phyloP scores from a whole-genome alignment of 371 early-diverging fungal genomes.

The Amoeboaphelidium protococcarum region DNA sequence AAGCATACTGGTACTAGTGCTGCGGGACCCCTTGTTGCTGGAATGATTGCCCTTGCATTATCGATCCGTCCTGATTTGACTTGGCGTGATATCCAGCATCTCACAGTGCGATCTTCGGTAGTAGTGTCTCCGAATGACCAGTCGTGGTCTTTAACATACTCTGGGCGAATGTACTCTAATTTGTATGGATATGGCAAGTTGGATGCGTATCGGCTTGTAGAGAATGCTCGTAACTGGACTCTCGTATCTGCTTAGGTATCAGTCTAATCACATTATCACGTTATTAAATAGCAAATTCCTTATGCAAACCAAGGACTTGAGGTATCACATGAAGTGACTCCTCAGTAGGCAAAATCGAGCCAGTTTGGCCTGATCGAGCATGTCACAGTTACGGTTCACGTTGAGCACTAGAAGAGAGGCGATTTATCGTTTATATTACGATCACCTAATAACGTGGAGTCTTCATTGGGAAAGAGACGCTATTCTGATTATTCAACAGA shows the following conservation, averaged over 20 bases:
- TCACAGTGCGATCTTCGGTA: constrained; percentile 4
- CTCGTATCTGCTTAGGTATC: constrained; percentile 1
- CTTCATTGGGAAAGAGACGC: constrained; percentile 4
- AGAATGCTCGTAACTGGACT: background rate
- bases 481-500: constrained; percentile 3
- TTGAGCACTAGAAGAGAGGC: constrained; percentile 4
- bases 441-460: constrained; percentile 3
- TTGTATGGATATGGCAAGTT: constrained; percentile 7
- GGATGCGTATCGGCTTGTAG: constrained; percentile 4
- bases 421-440: constrained; percentile 3
- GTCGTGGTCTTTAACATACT: constrained; percentile 3
- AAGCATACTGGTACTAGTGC: constrained; percentile 9
- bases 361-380: constrained; percentile 2
- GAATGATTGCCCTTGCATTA: constrained; percentile 7
- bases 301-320: background rate
- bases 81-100: constrained; percentile 10
- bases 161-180: constrained; percentile 3
- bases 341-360: background rate
- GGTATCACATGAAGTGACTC: constrained; percentile 1
- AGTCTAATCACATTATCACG: background rate
- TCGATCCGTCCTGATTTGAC: constrained; percentile 5
- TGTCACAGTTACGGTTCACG: constrained; percentile 6
- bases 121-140: constrained; percentile 1
- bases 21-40: constrained; percentile 9
- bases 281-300: background rate